Percentiles rank a stretch among this genome's conserved stretches.
phyloP scores from a whole-genome alignment of 306 rosid genomes.

The Malus fusca region DNA sequence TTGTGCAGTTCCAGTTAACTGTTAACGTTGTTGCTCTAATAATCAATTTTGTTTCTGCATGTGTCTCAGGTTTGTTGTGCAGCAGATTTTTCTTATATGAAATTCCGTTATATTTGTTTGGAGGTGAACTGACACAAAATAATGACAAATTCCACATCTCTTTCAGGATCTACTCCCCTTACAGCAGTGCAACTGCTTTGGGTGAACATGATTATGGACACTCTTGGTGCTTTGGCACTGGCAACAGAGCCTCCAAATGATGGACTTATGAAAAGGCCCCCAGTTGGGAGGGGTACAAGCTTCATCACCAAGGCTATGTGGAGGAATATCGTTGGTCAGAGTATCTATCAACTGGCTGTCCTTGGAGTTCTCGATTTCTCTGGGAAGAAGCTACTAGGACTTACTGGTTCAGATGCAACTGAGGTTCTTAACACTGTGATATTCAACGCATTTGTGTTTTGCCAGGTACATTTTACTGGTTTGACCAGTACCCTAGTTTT shows the following conservation, averaged over 20 bases:
- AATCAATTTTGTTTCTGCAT: slow-evolving; percentile 82
- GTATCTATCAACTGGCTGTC: slow-evolving; percentile 71
- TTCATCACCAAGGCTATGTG: slow-evolving; percentile 89
- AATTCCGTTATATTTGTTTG: slow-evolving; percentile 11
- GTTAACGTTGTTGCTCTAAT: slow-evolving; percentile 86
- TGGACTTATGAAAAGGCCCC: slow-evolving; percentile 64
- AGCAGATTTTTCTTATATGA: not conserved
- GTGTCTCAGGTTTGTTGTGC: slow-evolving; percentile 68
- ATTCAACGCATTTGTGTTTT: slow-evolving; percentile 88
- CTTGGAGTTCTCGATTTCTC: slow-evolving; percentile 56
- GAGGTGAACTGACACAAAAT: not conserved
- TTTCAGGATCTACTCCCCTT: slow-evolving; percentile 92
- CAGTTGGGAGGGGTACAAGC: slow-evolving; percentile 57
- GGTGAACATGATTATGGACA: slow-evolving; percentile 99
- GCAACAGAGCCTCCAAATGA: slow-evolving; percentile 95
- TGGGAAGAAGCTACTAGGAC: slow-evolving; percentile 57
- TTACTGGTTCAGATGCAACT: slow-evolving; percentile 61
- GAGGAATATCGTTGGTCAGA: slow-evolving; percentile 93
- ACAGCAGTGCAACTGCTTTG: slow-evolving; percentile 95
- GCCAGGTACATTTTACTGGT: slow-evolving; percentile 55
- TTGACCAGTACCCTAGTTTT: not conserved
- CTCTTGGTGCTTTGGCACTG: slow-evolving; percentile 92
- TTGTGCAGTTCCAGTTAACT: slow-evolving; percentile 93
- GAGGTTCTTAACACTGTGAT: slow-evolving; percentile 65
- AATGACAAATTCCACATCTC: slow-evolving; percentile 7